A percentile compares a stretch with the other conserved stretches of the same genome.
These are phyloP conservation scores for Penicillium palitans DNA, from an alignment of 2,329 filamentous ascomycete genomes.

Conservation along the genomic window DNA sequence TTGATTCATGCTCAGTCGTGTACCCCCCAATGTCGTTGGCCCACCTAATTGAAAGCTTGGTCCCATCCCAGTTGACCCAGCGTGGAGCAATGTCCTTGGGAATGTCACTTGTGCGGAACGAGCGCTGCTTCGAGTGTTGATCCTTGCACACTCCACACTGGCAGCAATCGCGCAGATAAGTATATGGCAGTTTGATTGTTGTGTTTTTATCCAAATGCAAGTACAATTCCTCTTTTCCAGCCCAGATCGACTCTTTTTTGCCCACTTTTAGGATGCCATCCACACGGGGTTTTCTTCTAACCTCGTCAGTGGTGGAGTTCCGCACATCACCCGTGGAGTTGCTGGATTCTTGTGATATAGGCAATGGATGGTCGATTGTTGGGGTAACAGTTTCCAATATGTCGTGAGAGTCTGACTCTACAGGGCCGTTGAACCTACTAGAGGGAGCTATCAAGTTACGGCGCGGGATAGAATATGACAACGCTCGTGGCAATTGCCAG, in stretches of 20 bases:
- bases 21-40: constrained; percentile 54
- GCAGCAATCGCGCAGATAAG: constrained; percentile 56
- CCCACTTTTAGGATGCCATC: background rate
- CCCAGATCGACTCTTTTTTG: background rate
- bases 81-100: constrained; percentile 49
- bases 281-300: background rate
- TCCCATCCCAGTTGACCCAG: constrained; percentile 37
- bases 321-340: background rate
- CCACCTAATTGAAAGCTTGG: constrained; percentile 62
- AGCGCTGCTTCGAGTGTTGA: constrained; percentile 61
- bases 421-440: constrained; percentile 3
- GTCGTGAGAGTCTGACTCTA: background rate
- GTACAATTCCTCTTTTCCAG: constrained; percentile 4
- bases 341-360: background rate
- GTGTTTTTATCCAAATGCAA: background rate
- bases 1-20: constrained; percentile 43
- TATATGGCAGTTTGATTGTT: constrained; percentile 8
- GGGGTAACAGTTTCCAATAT: background rate
- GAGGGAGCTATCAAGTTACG: constrained; percentile 16
- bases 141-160: constrained; percentile 56
- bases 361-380: too few relatives aligned
- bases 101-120: constrained; percentile 66
- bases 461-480: background rate
- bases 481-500: constrained; percentile 12
- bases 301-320: background rate